Evolutionary conservation across 345 rosid species (phyloP), one percentile per base, ranked within the genome.

Genomic region (Camelina hispida): DNA sequence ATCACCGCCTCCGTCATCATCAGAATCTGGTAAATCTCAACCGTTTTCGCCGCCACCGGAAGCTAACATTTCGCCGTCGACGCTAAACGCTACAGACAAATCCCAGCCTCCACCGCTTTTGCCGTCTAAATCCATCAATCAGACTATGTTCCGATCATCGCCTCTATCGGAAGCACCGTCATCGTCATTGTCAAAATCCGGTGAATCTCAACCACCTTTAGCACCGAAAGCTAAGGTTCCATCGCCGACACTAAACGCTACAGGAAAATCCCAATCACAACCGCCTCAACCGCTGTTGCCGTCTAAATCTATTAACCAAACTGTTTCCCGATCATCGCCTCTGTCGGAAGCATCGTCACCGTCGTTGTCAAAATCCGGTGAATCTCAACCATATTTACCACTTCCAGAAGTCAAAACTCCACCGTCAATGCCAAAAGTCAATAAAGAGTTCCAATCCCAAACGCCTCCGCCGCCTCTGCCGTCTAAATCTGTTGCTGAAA

Each of bases 401-500:
- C 20, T 1, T 30, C 28, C 28, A 25, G 28, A 25, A 25, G 28
- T 25, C 28, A 25, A 25, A 25, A 30, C 20, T n/a, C 38, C 43
- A 9, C 9, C 18, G 40, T 38, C 46, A 13, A 3, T 11, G 3
- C 55, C 54, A 18, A 28, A 63, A 1, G 8, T 15, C 28, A 55
- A 1, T 2, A 1, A 11, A 70, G 56, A 58, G 17, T 14, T 4
- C 9, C 9, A 22, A 18, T 51, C 76, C 9, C 35, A 43, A 58
- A 0, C 50, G 3, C 13, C 51, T 20, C 48, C 7, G 2, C 48
- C 65, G 11, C 18, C 7, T 23, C 5, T 1, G 17, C 66, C 46
- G 30, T 17, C 61, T 25, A 72, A 23, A 62, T 13, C 68, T 12
- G 52, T 3, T 18, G 56, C 54, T 17, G 55, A 54, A 73, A 18